phyloP scores from a whole-genome alignment of 148 eudicot genomes.

The Fagopyrum homotropicum region DNA sequence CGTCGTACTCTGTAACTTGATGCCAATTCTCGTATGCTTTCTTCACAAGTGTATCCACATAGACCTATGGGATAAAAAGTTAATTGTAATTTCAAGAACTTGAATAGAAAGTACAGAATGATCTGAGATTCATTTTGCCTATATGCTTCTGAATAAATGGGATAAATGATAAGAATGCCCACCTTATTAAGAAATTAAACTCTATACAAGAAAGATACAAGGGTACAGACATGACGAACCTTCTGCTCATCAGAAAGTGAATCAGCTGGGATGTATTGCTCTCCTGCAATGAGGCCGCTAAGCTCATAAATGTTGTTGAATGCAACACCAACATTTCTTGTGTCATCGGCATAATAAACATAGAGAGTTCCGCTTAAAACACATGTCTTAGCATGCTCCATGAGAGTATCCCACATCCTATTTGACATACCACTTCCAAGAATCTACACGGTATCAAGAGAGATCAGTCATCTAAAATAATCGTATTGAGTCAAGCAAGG shows the following conservation, averaged over 20 bases:
- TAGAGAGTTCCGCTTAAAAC: slow-evolving; percentile 71
- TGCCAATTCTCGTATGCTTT: slow-evolving; percentile 49
- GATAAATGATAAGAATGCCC: no score
- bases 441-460: slow-evolving; percentile 32
- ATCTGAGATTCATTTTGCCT: background rate
- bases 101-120: background rate
- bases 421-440: slow-evolving; percentile 98
- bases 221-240: slow-evolving; percentile 28
- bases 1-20: slow-evolving; percentile 15
- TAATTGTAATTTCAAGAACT: background rate
- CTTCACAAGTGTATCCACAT: slow-evolving; percentile 75
- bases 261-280: slow-evolving; percentile 59
- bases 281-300: slow-evolving; percentile 63
- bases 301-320: slow-evolving; percentile 81
- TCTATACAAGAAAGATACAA: background rate
- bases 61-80: slow-evolving; percentile 40
- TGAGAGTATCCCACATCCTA: slow-evolving; percentile 92
- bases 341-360: slow-evolving; percentile 73
- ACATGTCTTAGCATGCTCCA: slow-evolving; percentile 91
- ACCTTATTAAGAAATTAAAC: no score
- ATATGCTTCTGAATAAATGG: background rate
- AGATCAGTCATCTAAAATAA: background rate
- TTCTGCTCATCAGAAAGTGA: slow-evolving; percentile 82
- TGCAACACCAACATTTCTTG: slow-evolving; percentile 59
- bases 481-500: background rate